Conservation (phyloP, 2,329 filamentous ascomycete species). For the Leptosphaerulina australis region DNA sequence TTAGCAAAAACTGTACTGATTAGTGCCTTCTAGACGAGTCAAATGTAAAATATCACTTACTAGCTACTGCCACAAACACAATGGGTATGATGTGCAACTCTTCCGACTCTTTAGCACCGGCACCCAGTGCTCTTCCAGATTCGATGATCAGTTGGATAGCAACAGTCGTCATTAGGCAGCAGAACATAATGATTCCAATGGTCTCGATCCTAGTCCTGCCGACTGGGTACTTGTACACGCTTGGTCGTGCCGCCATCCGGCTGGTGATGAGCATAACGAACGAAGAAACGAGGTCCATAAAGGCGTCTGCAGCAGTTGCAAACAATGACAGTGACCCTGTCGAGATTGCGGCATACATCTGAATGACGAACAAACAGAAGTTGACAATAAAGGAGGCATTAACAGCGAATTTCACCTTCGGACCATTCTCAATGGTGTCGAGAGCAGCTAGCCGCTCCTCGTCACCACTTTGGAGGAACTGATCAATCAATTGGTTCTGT, state of each 20-base stretch:
- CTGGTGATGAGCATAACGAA: constrained; percentile 67
- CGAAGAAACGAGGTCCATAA: constrained; percentile 70
- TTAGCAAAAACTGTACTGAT: constrained; percentile 57
- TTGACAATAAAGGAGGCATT: constrained; percentile 49
- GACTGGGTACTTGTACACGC: constrained; percentile 67
- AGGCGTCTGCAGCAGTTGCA: constrained; percentile 69
- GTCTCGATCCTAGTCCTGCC: constrained; percentile 68
- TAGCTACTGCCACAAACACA: constrained; percentile 60
- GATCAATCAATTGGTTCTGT: constrained; percentile 51
- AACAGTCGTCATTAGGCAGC: constrained; percentile 69
- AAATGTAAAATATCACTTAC: constrained; percentile 45
- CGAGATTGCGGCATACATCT: constrained; percentile 63
- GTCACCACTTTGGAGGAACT: constrained; percentile 62
- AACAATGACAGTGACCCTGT: constrained; percentile 67
- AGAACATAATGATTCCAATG: constrained; percentile 69
- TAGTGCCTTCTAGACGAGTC: constrained; percentile 10
- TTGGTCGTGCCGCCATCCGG: constrained; percentile 63
- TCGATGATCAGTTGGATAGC: constrained; percentile 67
- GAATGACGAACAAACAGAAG: constrained; percentile 61
- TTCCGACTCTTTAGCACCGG: constrained; percentile 51
- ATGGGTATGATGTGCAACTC: constrained; percentile 61
- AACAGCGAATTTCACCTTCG: constrained; percentile 49
- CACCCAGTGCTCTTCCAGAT: constrained; percentile 60
- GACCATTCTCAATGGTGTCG: constrained; percentile 57
- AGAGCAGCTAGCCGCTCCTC: constrained; percentile 60